Evolutionary conservation across 768 basidiomycete genomes (phyloP).

Genomic region (Coprinopsis cinerea): DNA sequence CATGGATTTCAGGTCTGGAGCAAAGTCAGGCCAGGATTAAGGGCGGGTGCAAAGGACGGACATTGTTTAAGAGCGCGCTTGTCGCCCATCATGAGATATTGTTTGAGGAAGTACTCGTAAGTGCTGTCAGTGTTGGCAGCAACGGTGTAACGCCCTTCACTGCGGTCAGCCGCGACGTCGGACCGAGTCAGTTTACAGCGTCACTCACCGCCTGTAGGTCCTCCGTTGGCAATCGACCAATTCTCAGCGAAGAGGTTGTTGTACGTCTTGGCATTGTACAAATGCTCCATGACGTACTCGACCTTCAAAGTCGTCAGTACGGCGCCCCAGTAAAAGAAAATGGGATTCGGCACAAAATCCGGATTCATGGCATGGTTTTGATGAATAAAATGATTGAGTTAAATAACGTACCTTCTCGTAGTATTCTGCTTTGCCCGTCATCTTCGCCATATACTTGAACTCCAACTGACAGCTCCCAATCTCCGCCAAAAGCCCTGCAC

Average conservation of each 20-base stretch:
- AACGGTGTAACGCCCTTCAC: constrained; percentile 40
- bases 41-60: constrained; percentile 23
- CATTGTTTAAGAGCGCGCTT: constrained; percentile 49
- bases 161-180: too few species aligned
- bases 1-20: constrained; percentile 42
- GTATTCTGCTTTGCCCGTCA: constrained; percentile 55
- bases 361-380: too few species aligned
- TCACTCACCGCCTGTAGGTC: constrained; percentile 29
- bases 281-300: constrained; percentile 16
- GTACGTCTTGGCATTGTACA: constrained; percentile 11
- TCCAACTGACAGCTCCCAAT: constrained; percentile 60
- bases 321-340: too few species aligned
- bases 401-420: constrained; percentile 27
- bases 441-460: constrained; percentile 66
- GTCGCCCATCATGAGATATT: constrained; percentile 58
- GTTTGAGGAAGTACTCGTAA: constrained; percentile 68
- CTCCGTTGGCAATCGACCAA: constrained; percentile 12
- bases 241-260: constrained; percentile 13
- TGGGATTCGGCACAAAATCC: too few species aligned
- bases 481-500: constrained; percentile 29
- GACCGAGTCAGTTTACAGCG: too few species aligned
- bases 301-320: too few species aligned
- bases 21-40: constrained; percentile 5
- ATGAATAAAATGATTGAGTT: not conserved
- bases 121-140: constrained; percentile 60